Percentiles rank a stretch among this genome's conserved stretches.
Evolutionary conservation across 202 grass and related monocot species (phyloP).

Genomic region (Miscanthus sacchariflorus): DNA sequence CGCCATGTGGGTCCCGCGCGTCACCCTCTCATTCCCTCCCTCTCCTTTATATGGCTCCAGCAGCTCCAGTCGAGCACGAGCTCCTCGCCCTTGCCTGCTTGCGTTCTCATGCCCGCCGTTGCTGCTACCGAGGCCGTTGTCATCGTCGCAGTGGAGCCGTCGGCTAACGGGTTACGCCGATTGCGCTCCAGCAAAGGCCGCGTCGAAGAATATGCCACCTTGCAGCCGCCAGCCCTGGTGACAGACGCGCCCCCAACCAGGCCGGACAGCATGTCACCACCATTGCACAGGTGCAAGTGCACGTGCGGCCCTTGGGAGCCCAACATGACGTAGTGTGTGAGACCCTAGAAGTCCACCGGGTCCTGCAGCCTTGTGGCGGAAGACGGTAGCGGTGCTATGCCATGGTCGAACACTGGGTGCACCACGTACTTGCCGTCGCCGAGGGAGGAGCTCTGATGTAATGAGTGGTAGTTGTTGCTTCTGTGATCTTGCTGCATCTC

Average conservation of each 20-base stretch:
- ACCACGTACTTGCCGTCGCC: neutral
- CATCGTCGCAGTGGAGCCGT: neutral
- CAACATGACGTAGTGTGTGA: slow-evolving; percentile 39
- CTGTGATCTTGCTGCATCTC: slow-evolving; percentile 34
- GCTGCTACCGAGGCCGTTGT: neutral
- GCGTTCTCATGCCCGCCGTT: slow-evolving; percentile 25
- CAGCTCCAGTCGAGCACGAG: too few species aligned
- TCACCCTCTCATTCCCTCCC: too few species aligned
- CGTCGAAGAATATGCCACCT: slow-evolving; percentile 21
- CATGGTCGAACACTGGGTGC: neutral
- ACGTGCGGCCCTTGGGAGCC: neutral
- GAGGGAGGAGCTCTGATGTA: slow-evolving; percentile 4
- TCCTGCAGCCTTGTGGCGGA: slow-evolving; percentile 5
- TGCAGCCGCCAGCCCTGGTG: slow-evolving; percentile 9
- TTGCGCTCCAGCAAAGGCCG: slow-evolving; percentile 14
- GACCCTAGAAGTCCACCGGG: neutral
- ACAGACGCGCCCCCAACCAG: slow-evolving; percentile 22
- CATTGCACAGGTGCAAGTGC: slow-evolving; percentile 5
- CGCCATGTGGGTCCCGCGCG: too few species aligned
- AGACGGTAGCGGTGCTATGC: neutral
- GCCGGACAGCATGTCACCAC: slow-evolving; percentile 40
- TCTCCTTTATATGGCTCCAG: too few species aligned
- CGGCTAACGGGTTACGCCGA: neutral
- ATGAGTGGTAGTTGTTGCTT: slow-evolving; percentile 12
- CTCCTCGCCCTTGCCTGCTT: too few species aligned